These are phyloP conservation scores for Ambrosia trifida DNA, from an alignment of 129 eudicot genomes.

Conservation along the genomic window DNA sequence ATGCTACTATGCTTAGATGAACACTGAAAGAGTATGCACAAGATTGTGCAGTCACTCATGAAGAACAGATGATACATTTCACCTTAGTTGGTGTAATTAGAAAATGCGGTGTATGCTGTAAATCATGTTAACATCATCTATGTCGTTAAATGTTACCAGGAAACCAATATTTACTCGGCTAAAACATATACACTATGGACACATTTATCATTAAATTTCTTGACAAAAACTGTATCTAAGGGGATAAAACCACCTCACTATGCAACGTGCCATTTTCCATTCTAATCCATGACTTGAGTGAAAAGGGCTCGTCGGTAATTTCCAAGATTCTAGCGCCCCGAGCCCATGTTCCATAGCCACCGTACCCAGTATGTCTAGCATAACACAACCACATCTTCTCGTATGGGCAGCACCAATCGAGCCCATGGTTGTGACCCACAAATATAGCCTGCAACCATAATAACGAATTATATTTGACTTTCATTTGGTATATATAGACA, in stretches of 20 bases:
- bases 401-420: constrained; percentile 95
- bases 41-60: too few relatives aligned
- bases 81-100: too few relatives aligned
- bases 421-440: constrained; percentile 98
- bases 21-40: too few relatives aligned
- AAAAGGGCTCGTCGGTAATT: constrained; percentile 59
- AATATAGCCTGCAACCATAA: constrained; percentile 67
- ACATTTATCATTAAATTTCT: not conserved
- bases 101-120: not conserved
- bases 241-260: constrained; percentile 65
- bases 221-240: constrained; percentile 21
- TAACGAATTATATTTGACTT: not conserved
- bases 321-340: constrained; percentile 86
- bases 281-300: constrained; percentile 88
- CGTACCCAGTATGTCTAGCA: constrained; percentile 93
- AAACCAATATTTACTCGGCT: constrained; percentile 8
- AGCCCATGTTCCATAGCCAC: constrained; percentile 91
- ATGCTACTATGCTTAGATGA: too few relatives aligned
- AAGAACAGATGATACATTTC: too few relatives aligned
- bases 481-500: not conserved
- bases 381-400: constrained; percentile 87
- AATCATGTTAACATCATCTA: not conserved
- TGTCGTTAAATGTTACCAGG: not conserved
- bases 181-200: not conserved
- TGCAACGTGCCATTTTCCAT: constrained; percentile 85